Conservation (phyloP, 2,329 filamentous ascomycete species). For the Cytospora leucostoma region DNA sequence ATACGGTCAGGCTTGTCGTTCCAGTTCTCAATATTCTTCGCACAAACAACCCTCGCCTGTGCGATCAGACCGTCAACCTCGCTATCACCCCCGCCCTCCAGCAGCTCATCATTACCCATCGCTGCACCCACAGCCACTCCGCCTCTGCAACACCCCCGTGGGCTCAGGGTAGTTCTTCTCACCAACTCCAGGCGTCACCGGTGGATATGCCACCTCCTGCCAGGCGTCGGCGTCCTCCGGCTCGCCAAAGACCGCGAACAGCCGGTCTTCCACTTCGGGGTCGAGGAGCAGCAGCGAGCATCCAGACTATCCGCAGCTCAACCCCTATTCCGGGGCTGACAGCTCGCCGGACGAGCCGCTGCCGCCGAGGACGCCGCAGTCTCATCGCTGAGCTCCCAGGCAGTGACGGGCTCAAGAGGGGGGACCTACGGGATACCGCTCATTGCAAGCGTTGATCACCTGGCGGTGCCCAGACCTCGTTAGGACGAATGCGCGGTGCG, state of each 20-base stretch:
- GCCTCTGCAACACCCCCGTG: conserved; percentile 16
- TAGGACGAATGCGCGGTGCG: conserved; percentile 2
- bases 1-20: no score
- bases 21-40: background rate
- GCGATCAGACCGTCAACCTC: background rate
- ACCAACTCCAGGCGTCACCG: conserved; percentile 2
- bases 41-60: background rate
- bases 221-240: background rate
- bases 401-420: background rate
- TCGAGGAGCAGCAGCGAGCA: conserved; percentile 20
- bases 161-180: conserved; percentile 4
- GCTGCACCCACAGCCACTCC: conserved; percentile 18
- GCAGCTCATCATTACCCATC: background rate
- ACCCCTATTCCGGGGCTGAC: conserved; percentile 31
- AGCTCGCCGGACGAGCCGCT: conserved; percentile 13
- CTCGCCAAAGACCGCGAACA: background rate
- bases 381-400: conserved; percentile 26
- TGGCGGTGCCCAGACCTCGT: conserved; percentile 18
- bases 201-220: background rate
- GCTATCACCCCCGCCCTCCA: background rate
- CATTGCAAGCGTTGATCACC: background rate
- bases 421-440: background rate
- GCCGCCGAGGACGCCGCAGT: conserved; percentile 26
- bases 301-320: conserved; percentile 36
- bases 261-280: background rate